Base-by-base conservation (phyloP, 1,139 yeast genomes). In the Pichia sp. region DNA sequence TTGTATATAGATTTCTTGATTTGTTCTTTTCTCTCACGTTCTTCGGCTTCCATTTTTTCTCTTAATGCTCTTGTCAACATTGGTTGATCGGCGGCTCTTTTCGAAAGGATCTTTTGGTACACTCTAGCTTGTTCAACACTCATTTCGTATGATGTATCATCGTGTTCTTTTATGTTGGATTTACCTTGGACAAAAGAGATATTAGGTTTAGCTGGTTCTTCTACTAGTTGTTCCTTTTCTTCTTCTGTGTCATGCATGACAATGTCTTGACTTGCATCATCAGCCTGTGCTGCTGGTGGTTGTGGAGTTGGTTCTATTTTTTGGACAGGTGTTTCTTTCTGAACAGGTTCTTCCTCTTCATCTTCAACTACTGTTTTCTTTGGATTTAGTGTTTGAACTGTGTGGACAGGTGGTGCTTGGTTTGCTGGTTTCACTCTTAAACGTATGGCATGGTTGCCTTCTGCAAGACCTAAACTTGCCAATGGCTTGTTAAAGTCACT, bases 61-160 rank as follows among this genome's bases (percentile, higher is more conserved):
- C 62, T 44, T 28, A 55, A 53, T 33, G 57, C 40, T 36, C 48
- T 60, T 6, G 59, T 58, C 56, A 60, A 52, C 45, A 60, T 46
- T 32, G 52, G 56, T 9, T 56, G 55, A 1, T 42, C 44, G 3
- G 40, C 41, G 1, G 63, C 61, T 17, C 50, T 46, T 33, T 51
- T 52, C 3, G 57, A 41, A 3, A 62, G 52, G 5, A 60, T 46
- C 3, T 60, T 48, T 35, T 60, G 66, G 38, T 62, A 62, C 8
- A 49, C 35, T 22, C 50, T 47, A 0, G 65, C 64, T 43, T 62
- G 66, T 7, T 58, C 61, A 7, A 61, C 46, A 2, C 59, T 53
- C 50, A 61, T 47, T 8, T 61, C 65, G 40, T 60, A 59, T 1
- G 46, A 48, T 3, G 57, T 48, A 12, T 60, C 64, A 19, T 59